A percentile compares a stretch with the other conserved stretches of the same genome.
Evolutionary conservation across 129 eudicot species (phyloP).

Genomic region (Calendula officinalis): DNA sequence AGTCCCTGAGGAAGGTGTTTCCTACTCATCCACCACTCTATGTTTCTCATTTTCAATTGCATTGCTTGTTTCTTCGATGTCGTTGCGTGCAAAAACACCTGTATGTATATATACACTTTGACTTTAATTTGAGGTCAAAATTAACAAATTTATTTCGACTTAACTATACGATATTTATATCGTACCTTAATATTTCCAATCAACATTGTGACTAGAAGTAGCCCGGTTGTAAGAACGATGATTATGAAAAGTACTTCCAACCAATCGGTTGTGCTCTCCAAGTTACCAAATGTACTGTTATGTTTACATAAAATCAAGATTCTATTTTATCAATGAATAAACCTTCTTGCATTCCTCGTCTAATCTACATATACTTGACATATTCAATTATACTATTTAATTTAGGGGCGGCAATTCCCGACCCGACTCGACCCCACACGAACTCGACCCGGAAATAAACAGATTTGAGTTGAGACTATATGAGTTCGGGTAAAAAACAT

Average conservation of each 20-base stretch:
- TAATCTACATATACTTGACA: no score
- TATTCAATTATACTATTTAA: no score
- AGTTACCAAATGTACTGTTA: slow-evolving; percentile 79
- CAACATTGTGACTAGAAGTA: slow-evolving; percentile 86
- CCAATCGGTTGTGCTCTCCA: slow-evolving; percentile 88
- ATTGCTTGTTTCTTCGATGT: slow-evolving; percentile 88
- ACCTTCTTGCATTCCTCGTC: no score
- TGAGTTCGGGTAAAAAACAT: no score
- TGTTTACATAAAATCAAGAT: not conserved
- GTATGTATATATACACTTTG: not conserved
- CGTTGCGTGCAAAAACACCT: slow-evolving; percentile 84
- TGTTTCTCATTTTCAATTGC: slow-evolving; percentile 78
- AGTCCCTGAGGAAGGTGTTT: slow-evolving; percentile 54
- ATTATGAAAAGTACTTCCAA: slow-evolving; percentile 72
- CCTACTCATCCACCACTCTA: slow-evolving; percentile 95
- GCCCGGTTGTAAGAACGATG: slow-evolving; percentile 75
- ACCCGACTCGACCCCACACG: no score
- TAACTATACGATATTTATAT: not conserved
- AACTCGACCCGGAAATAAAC: no score
- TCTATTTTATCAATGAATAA: not conserved
- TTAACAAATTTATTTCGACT: not conserved
- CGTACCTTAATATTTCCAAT: slow-evolving; percentile 90
- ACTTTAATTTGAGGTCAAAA: not conserved
- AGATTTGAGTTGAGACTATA: no score
- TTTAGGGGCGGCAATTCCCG: no score